Percentiles rank a stretch among this genome's conserved stretches.
Conservation (phyloP, 78 protist genomes). For the Creolimax fragrantissima region DNA sequence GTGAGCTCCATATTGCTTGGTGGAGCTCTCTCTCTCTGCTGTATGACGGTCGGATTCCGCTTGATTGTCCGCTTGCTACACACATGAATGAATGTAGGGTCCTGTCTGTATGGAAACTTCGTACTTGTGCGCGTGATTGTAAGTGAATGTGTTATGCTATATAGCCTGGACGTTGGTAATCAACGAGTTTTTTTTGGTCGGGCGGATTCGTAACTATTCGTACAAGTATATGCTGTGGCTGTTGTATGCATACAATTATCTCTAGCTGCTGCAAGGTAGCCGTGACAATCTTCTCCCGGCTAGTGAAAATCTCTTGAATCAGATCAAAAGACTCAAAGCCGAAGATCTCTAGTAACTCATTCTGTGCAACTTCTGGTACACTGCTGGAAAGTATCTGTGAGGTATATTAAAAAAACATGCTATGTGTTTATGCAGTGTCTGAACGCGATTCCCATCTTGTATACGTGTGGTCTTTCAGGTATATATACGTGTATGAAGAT, state of each 20-base stretch:
- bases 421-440: background rate
- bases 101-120: background rate
- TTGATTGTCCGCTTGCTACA: background rate
- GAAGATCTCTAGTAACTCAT: background rate
- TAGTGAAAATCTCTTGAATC: background rate
- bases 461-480: background rate
- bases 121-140: background rate
- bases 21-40: background rate
- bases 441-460: background rate
- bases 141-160: background rate
- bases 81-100: background rate
- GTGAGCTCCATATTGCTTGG: background rate
- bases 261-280: background rate
- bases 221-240: background rate
- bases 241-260: background rate
- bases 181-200: background rate
- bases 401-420: background rate
- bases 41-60: background rate
- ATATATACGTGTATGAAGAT: background rate
- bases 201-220: background rate
- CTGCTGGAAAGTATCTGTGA: background rate
- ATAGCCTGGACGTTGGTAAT: background rate
- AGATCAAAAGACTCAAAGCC: conserved; percentile 24
- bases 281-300: background rate
- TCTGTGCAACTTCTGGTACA: background rate